Conservation (phyloP, 1,139 yeast species). For the Lizanozyma gosingica region DNA sequence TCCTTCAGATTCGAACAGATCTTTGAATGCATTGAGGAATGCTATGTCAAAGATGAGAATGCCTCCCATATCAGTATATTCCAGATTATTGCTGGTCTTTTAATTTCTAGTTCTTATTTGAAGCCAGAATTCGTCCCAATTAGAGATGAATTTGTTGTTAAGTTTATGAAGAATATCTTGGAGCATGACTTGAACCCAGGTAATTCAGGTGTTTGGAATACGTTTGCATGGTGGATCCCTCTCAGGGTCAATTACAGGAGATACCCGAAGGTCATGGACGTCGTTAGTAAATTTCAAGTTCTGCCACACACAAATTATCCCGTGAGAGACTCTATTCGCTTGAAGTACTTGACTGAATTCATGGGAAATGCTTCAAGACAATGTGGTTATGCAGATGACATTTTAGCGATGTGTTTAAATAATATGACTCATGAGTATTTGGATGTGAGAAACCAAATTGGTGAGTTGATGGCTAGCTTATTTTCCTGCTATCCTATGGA, state of each 20-base stretch:
- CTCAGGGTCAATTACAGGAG: constrained; percentile 60
- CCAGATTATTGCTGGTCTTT: constrained; percentile 46
- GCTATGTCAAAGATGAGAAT: constrained; percentile 54
- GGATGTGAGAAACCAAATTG: constrained; percentile 65
- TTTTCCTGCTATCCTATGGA: constrained; percentile 47
- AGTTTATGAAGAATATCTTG: constrained; percentile 39
- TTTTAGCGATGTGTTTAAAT: constrained; percentile 36
- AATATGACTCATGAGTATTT: constrained; percentile 58
- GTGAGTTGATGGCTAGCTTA: constrained; percentile 51
- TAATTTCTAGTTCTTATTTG: constrained; percentile 23
- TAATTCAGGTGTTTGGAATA: constrained; percentile 66
- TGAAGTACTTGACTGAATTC: constrained; percentile 48
- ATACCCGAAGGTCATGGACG: constrained; percentile 42
- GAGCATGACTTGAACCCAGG: constrained; percentile 67
- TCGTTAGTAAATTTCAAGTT: constrained; percentile 40
- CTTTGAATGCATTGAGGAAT: constrained; percentile 37
- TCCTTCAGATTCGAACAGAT: constrained; percentile 35
- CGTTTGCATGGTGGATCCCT: constrained; percentile 71
- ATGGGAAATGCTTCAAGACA: constrained; percentile 53
- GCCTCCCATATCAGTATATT: constrained; percentile 54
- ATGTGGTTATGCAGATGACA: constrained; percentile 39
- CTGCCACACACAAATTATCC: constrained; percentile 54
- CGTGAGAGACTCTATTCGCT: constrained; percentile 55
- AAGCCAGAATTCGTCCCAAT: constrained; percentile 13
- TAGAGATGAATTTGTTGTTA: constrained; percentile 41